Evolutionary conservation across 1,284 basidiomycete species (phyloP).

Genomic region (Limonomyces culmigenus): DNA sequence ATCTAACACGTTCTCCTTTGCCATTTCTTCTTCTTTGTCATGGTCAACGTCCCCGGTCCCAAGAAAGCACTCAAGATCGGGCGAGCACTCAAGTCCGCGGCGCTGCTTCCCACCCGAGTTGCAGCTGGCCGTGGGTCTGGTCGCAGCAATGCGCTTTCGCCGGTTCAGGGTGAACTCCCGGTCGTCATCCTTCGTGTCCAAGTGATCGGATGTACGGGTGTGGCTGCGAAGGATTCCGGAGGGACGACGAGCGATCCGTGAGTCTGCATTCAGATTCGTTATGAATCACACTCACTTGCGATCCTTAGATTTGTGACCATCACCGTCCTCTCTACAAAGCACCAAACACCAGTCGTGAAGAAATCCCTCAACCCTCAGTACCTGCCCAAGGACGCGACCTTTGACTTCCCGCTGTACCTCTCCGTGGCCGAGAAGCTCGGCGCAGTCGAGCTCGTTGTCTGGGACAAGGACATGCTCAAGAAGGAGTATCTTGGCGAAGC

Average conservation of each 20-base stretch:
- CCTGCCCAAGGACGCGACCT: constrained; percentile 58
- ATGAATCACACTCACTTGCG: too few relatives aligned
- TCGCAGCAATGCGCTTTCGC: constrained; percentile 25
- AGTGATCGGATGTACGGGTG: constrained; percentile 41
- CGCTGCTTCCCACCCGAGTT: constrained; percentile 25
- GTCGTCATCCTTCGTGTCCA: constrained; percentile 49
- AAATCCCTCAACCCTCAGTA: constrained; percentile 68
- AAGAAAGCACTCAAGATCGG: constrained; percentile 29
- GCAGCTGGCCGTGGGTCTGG: constrained; percentile 18
- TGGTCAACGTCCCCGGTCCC: constrained; percentile 17
- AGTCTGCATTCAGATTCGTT: too few relatives aligned
- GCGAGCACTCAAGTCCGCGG: constrained; percentile 28
- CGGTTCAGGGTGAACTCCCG: constrained; percentile 43
- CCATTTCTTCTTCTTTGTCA: too few relatives aligned
- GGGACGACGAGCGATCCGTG: constrained; percentile 65
- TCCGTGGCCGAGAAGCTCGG: constrained; percentile 60
- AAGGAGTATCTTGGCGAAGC: constrained; percentile 93
- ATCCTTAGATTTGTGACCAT: constrained; percentile 71
- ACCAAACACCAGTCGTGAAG: constrained; percentile 69
- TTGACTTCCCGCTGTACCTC: constrained; percentile 73
- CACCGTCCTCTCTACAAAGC: constrained; percentile 44
- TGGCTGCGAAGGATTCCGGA: constrained; percentile 45
- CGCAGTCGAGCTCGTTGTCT: constrained; percentile 73
- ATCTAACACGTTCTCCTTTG: too few relatives aligned
- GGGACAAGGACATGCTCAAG: constrained; percentile 81